Evolutionary conservation across 768 basidiomycete genomes (phyloP).

Genomic region (Mycena galopus): DNA sequence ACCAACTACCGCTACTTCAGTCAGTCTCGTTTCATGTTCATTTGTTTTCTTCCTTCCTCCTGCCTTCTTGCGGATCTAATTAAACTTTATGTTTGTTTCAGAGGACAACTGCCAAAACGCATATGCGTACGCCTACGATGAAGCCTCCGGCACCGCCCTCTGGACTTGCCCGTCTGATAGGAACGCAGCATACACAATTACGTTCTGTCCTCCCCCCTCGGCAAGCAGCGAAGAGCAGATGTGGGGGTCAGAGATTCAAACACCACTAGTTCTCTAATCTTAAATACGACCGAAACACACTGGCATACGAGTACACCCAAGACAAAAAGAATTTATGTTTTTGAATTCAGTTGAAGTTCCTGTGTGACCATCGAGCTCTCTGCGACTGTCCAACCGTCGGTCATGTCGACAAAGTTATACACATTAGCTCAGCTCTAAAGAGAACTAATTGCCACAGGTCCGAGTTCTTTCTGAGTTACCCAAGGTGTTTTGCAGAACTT

Average conservation of each 20-base stretch:
- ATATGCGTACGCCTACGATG: constrained; percentile 26
- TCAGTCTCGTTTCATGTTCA: neutral
- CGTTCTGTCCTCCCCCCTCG: constrained; percentile 14
- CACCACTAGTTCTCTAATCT: constrained; percentile 1
- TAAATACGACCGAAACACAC: neutral
- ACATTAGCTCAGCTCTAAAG: no score
- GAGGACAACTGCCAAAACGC: constrained; percentile 29
- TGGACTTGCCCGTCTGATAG: neutral
- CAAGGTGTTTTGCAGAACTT: no score
- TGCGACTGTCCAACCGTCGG: no score
- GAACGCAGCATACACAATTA: constrained; percentile 13
- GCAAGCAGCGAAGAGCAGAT: constrained; percentile 2
- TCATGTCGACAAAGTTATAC: no score
- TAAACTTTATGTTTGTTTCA: neutral
- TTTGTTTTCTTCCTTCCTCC: neutral
- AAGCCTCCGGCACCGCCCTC: constrained; percentile 15
- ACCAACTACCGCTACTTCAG: constrained; percentile 25
- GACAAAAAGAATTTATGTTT: neutral
- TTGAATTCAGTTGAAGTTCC: neutral
- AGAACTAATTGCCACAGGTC: no score
- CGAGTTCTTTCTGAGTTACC: no score
- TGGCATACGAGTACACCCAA: neutral
- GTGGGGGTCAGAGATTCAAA: neutral
- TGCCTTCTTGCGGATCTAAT: neutral
- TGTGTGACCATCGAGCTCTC: neutral